Evolutionary conservation across 352 stramenopile genomes (phyloP).

Genomic region (Phytophthora pseudosyringae): DNA sequence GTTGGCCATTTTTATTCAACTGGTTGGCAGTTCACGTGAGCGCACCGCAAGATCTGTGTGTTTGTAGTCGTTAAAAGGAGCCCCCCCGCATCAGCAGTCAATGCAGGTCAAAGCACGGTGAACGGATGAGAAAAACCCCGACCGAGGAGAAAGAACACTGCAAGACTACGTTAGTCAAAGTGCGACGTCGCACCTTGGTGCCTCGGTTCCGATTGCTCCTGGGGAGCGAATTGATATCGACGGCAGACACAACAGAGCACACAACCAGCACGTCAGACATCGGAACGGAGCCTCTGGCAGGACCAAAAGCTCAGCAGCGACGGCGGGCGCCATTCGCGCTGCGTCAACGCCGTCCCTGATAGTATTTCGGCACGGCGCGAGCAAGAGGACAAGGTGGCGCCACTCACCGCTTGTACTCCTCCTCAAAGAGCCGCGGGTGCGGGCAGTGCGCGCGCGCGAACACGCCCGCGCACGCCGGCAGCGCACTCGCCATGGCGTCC

Average conservation of each 20-base stretch:
- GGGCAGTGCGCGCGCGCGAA: slow-evolving; percentile 50
- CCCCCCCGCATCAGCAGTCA: not conserved
- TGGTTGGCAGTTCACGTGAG: no score
- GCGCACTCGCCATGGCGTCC: slow-evolving; percentile 11
- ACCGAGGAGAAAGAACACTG: not conserved
- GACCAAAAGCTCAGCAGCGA: not conserved
- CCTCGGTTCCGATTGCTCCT: slow-evolving; percentile 58
- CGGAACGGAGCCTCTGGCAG: not conserved
- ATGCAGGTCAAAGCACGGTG: not conserved
- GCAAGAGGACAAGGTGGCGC: not conserved
- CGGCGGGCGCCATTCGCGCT: not conserved
- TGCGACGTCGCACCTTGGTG: slow-evolving; percentile 33
- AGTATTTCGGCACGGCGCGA: slow-evolving; percentile 21
- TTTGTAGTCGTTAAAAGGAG: not conserved
- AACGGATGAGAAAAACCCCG: not conserved
- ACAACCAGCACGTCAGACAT: slow-evolving; percentile 8
- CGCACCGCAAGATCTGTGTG: slow-evolving; percentile 28
- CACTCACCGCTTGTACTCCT: slow-evolving; percentile 71
- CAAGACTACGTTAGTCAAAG: not conserved
- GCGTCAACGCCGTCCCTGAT: slow-evolving; percentile 13
- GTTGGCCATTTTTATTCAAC: not conserved
- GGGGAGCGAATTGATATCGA: not conserved
- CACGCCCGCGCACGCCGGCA: slow-evolving; percentile 41
- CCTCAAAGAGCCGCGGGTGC: slow-evolving; percentile 53
- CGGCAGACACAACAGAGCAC: slow-evolving; percentile 7